Base-by-base conservation (phyloP, 352 stramenopile genomes). In the Peronospora farinosa region DNA sequence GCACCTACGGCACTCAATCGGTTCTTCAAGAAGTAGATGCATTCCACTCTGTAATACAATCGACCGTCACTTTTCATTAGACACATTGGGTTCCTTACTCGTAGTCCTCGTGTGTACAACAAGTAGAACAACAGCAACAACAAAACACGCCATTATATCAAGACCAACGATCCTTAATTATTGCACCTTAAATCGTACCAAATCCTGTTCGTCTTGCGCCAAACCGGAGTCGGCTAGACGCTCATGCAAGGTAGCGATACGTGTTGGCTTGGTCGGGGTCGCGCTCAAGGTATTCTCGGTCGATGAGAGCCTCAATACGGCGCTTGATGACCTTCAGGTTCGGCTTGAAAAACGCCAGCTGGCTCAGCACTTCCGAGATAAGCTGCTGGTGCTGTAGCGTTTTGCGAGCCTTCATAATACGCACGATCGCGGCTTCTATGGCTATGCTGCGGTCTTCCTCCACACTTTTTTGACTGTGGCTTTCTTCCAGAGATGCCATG, bases 391-490 rank as follows among this genome's bases (percentile, higher is more conserved):
- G 96, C 48, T 95, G 78, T 47, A 99, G 74, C 27, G 92, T 97
- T 72, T 98, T 98, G 51, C 95, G 76, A 15, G 95, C 95, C 77
- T 99, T 99, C 97, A 99, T 99, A 74, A 99, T 99, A 67, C 97
- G 92, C 35, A 99, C 97, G 62, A 99, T 98, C 10, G 96, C 95
- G 32, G 97, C 97, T 79, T 99, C 97, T 65, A 99, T 99, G 15
- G 96, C 95, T 73, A 98, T 97, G 53, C 87, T 88, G 33, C 88
- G 77, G 52, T 97, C 86, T 63, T 98, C 96, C 65, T 99, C 93
- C 4, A 99, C 94, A 40, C 95, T 83, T 73, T 98, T 99, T 40
- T 97, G 95, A 64, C 97, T 99, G 78, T 98, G 90, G 49, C 87
- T 96, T 63, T 98, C 90, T 49, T 99, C 96, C 38, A 99, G 72